Evolutionary conservation across 148 eudicot species (phyloP), one percentile per base, ranked within the genome.

Genomic region (Amaranthus hypochondriacus): DNA sequence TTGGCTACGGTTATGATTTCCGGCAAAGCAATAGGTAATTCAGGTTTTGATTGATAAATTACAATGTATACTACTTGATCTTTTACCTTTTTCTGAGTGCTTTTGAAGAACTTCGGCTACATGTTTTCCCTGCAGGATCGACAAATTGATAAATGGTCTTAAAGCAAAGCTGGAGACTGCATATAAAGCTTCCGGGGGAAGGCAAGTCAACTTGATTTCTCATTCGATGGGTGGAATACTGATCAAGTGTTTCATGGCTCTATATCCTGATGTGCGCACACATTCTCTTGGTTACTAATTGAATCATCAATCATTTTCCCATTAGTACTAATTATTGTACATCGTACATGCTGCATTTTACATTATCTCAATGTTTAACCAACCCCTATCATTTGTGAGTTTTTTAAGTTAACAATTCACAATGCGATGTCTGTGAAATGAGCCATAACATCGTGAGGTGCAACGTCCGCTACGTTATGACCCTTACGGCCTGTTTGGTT

Each of bases 161-260:
- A 89, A 86, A 74, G 83, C 43, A 62, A 95, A 84, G 82, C 73
- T 95, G 71, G 86, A 88, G 63, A 81, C 85, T 56, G 99, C 94
- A 18, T 83, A 89, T 76, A 86, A 90, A 79, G 94, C 96, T 73
- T 82, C 94, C 11, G 92, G 98, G 4, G 96, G 97, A 71, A 85
- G 90, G 75, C 90, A 92, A 86, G 89, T 90, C 75, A 89, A 92
- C 77, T 77, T 95, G 64, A 92, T 95, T 66, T 88, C 99, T n/a
- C 99, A 95, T 69, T 95, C 99, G 0, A 95, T 95, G 99, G 97
- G 99, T 66, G 97, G 97, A 82, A 79, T 95, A 79, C 87, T 95
- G 64, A 83, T 95, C 56, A 83, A 60, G 78, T 86, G 89, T 84
- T 92, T 95, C 87, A 82, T 94, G 83, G 75, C 88, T 46, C 87